Conservation (phyloP, 2,329 filamentous ascomycete genomes). For the Fusarium cicatricum region DNA sequence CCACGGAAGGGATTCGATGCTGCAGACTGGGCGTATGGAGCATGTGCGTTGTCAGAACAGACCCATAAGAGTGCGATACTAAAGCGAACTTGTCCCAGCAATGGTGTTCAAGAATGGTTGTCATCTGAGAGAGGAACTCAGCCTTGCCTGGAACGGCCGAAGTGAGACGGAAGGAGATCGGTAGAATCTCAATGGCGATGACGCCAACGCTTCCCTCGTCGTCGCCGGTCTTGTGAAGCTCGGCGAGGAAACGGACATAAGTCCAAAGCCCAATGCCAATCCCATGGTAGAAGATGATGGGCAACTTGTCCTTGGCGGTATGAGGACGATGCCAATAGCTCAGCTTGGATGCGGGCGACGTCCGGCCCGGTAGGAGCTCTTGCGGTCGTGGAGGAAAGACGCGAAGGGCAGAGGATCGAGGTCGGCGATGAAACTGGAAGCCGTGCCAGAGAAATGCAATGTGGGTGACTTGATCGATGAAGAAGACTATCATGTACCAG, state of each 20-base stretch:
- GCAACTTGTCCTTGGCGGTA: conserved; percentile 55
- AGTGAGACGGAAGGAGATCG: conserved; percentile 70
- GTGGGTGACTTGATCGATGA: conserved; percentile 62
- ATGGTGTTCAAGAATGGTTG: conserved; percentile 64
- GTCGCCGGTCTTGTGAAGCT: conserved; percentile 50
- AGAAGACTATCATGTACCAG: conserved; percentile 69
- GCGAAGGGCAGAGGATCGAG: conserved; percentile 35
- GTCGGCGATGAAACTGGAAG: conserved; percentile 61
- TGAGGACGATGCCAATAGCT: conserved; percentile 75
- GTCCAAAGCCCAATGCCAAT: conserved; percentile 74
- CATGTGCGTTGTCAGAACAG: conserved; percentile 68
- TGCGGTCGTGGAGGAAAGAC: conserved; percentile 68
- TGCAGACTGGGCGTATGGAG: conserved; percentile 58
- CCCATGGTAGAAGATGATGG: conserved; percentile 74
- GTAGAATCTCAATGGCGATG: conserved; percentile 71
- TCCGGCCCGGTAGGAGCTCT: conserved; percentile 53
- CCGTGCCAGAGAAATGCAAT: conserved; percentile 55
- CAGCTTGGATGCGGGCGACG: conserved; percentile 59
- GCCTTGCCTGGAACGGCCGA: conserved; percentile 57
- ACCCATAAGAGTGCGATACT: conserved; percentile 71
- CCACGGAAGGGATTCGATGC: conserved; percentile 57
- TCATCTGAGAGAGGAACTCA: conserved; percentile 65
- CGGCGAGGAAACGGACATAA: conserved; percentile 65
- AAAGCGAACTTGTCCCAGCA: conserved; percentile 67
- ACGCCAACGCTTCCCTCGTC: conserved; percentile 62